A percentile compares a stretch with the other conserved stretches of the same genome.
These are phyloP conservation scores for Boletus subparvulus DNA, from an alignment of 768 basidiomycete genomes.

Conservation along the genomic window DNA sequence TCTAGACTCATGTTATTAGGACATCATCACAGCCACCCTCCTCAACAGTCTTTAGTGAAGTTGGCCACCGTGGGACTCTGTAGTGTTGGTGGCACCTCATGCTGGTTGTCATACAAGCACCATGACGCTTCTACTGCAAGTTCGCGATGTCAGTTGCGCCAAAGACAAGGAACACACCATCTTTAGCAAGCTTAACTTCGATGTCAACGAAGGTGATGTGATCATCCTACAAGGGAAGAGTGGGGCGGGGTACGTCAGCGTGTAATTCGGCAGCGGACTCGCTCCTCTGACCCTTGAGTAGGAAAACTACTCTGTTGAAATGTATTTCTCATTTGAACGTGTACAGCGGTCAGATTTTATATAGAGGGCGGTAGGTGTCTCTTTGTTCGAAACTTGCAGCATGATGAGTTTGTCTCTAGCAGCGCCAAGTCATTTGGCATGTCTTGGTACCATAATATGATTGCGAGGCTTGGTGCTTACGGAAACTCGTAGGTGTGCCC, in stretches of 20 bases:
- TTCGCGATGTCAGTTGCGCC: conserved; percentile 50
- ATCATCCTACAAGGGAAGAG: conserved; percentile 76
- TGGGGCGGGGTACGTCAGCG: conserved; percentile 59
- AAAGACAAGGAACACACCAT: conserved; percentile 48
- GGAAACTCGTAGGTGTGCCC: conserved; percentile 61
- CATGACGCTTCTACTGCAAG: conserved; percentile 45
- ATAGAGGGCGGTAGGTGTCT: conserved; percentile 59
- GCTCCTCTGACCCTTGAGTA: conserved; percentile 16
- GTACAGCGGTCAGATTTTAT: conserved; percentile 63
- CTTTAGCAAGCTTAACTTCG: conserved; percentile 61
- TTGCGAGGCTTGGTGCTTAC: neutral
- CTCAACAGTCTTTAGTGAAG: neutral
- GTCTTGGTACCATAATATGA: conserved; percentile 10
- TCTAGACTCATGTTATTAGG: conserved; percentile 29
- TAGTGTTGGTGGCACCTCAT: neutral
- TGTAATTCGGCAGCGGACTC: neutral
- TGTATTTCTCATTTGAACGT: conserved; percentile 78
- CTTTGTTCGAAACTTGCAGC: neutral
- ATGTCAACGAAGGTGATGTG: conserved; percentile 70
- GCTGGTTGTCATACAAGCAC: neutral
- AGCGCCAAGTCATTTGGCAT: conserved; percentile 50
- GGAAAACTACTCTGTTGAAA: conserved; percentile 78
- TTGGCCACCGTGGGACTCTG: conserved; percentile 20
- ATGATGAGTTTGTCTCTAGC: conserved; percentile 31
- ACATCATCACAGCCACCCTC: neutral